Evolutionary conservation across 805 yeast genomes (phyloP), one percentile per base, ranked within the genome.

Genomic region (Yarrowia bubula): DNA sequence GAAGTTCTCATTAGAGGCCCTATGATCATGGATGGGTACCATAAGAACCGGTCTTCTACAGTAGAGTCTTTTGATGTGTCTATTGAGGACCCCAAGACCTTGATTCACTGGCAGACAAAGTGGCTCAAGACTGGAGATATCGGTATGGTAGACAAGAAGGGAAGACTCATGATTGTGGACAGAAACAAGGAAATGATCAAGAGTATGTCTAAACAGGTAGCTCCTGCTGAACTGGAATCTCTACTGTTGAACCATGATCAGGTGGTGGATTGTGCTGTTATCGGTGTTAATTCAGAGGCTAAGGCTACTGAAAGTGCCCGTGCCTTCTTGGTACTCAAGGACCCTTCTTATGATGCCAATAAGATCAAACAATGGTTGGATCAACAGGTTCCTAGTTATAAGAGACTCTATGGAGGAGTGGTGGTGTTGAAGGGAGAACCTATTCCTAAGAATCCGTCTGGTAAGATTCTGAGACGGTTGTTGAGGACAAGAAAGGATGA

Each of bases 211-310:
- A 97, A 92, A 77, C 87, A 97, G 80, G 84, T 92, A 68, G 92
- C 97, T 9, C 93, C 98, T 35, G 93, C 97, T 14, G 98, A 92
- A 79, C 89, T 92, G 68, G 98, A 92, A 77, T 87, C 93, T 35
- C 88, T 93, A 18, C 79, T 91, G 71, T 81, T 86, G 66, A 88
- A 85, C 70, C 90, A 90, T 77, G 82, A 82, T n/a, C 79, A 82
- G 65, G 97, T 92, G 55, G 84, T 87, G 43, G 98, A 92, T 76
- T 82, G 90, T 70, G 97, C 97, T 3, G 97, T 92, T 65, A 90
- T 90, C 68, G 98, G 97, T 66, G 86, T 75, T 28, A 69, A 68
- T 66, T 68, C 87, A 71, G 58, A 51, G 14, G 96, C 90, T 73
- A 96, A 91, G 71, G 83, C 92, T 71, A 92, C 97, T 35, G 97